Percentiles rank a stretch among this genome's conserved stretches.
These are phyloP conservation scores for Boletales sp. DNA, from an alignment of 768 basidiomycete genomes.

Conservation along the genomic window DNA sequence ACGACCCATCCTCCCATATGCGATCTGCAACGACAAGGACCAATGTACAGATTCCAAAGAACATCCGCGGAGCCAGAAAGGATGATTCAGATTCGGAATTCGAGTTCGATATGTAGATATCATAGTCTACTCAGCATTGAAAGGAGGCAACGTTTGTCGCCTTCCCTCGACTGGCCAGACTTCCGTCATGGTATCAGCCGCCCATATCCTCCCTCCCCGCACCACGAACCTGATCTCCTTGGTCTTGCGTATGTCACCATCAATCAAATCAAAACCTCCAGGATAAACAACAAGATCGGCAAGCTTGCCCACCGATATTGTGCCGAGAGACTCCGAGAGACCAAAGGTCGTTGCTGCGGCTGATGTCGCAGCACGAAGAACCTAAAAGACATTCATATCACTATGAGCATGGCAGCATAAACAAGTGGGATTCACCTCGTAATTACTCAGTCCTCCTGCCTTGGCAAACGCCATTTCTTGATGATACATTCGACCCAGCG, in stretches of 20 bases:
- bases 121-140: constrained; percentile 45
- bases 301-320: constrained; percentile 60
- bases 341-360: constrained; percentile 65
- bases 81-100: constrained; percentile 78
- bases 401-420: neutral
- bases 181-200: constrained; percentile 63
- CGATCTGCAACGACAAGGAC: constrained; percentile 56
- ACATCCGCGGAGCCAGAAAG: constrained; percentile 48
- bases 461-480: constrained; percentile 67
- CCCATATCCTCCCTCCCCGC: constrained; percentile 69
- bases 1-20: constrained; percentile 50
- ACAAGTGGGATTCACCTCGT: constrained; percentile 45
- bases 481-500: constrained; percentile 73
- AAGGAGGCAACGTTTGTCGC: constrained; percentile 50
- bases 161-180: constrained; percentile 67
- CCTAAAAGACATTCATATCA: constrained; percentile 34
- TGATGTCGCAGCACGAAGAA: constrained; percentile 65
- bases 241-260: constrained; percentile 48
- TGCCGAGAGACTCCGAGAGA: constrained; percentile 57
- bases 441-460: constrained; percentile 64
- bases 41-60: constrained; percentile 50
- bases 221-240: constrained; percentile 53
- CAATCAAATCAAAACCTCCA: constrained; percentile 53
- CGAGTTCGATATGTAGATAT: constrained; percentile 62
- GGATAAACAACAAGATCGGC: constrained; percentile 71